Evolutionary conservation across 768 basidiomycete species (phyloP), one percentile per base, ranked within the genome.

Genomic region (Psilocybe cubensis): DNA sequence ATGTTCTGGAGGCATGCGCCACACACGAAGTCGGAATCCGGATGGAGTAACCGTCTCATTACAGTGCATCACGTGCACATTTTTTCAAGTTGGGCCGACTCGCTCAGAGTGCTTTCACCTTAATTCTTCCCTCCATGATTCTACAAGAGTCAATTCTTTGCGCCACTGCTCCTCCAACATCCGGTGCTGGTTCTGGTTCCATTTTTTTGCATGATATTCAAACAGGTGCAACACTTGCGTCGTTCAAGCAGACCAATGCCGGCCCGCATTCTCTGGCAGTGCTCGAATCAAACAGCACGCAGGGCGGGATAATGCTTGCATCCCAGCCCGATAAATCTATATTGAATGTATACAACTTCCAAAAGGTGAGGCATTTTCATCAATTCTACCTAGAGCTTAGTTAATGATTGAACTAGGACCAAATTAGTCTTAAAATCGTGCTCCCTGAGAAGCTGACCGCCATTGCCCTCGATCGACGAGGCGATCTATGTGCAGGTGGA

Each of bases 371-470:
- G 74, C 67, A 20, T 56, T 33, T 29, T 45, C 35, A 52, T 41
- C 42, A 10, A 10, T 46, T 54, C 12, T 4, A 23, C 40, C 18
- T 33, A 44, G 45, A 47, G 43, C 57, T 31, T 55, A 35, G 57
- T 49, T 60, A 56, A 49, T 47, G 43, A 35, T 38, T 60, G 48
- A 43, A 59, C 54, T 68, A 97, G 96, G 94, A 98, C 71, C 96
- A 98, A 83, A 77, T 96, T 40, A 83, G 86, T 46, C 73, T 89
- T 41, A 94, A 94, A 72, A 81, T 96, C 27, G 87, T 97, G 10
- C 78, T 98, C 0, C 94, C 96, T 0, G 96, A 98, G 72, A 94
- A 91, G 69, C 74, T 98, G 43, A 82, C 87, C 23, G 94, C 91
- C 63, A 81, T 97, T 35, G 79, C 89, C 5, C 68, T 93, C 6